Percentiles rank a stretch among this genome's conserved stretches.
Conservation (phyloP, 2,329 filamentous ascomycete genomes). For the Trichoderma sp. region DNA sequence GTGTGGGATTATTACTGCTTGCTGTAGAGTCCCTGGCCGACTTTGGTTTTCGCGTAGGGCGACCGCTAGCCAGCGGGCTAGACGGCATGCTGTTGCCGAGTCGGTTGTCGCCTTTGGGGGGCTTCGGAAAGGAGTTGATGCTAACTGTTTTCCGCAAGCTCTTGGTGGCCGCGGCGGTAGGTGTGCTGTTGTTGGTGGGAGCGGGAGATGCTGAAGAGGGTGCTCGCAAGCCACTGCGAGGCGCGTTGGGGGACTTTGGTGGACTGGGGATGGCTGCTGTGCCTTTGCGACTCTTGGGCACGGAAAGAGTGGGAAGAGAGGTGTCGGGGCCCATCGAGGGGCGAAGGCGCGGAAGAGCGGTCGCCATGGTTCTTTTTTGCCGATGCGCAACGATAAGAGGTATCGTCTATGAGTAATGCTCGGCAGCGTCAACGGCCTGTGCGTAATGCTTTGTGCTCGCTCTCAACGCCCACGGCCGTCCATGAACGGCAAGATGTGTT, state of each 20-base stretch:
- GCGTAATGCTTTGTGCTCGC: conserved; percentile 30
- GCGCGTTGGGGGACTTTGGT: conserved; percentile 49
- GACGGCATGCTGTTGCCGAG: conserved; percentile 60
- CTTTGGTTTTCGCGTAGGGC: conserved; percentile 54
- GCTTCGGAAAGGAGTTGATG: conserved; percentile 91
- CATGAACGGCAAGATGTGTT: conserved; percentile 33
- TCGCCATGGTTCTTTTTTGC: conserved; percentile 38
- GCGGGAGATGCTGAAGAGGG: conserved; percentile 59
- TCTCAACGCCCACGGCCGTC: conserved; percentile 32
- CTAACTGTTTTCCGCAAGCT: conserved; percentile 84
- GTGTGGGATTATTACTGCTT: conserved; percentile 46
- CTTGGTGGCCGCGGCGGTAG: conserved; percentile 64
- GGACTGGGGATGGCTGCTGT: conserved; percentile 47
- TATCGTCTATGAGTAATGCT: conserved; percentile 25
- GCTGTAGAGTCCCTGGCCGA: conserved; percentile 57
- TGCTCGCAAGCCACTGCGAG: conserved; percentile 60
- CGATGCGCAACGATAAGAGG: neutral
- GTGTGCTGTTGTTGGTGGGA: conserved; percentile 53
- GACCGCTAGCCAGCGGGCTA: conserved; percentile 57
- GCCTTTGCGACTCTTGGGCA: conserved; percentile 71
- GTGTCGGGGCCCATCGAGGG: conserved; percentile 69
- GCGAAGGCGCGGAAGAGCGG: conserved; percentile 66
- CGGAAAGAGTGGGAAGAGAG: conserved; percentile 72
- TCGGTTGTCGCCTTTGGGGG: conserved; percentile 67
- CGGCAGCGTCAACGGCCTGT: conserved; percentile 30